Evolutionary conservation across 495 filamentous ascomycete genomes (phyloP), one percentile per base, ranked within the genome.

Genomic region (Articulospora tetracladia): DNA sequence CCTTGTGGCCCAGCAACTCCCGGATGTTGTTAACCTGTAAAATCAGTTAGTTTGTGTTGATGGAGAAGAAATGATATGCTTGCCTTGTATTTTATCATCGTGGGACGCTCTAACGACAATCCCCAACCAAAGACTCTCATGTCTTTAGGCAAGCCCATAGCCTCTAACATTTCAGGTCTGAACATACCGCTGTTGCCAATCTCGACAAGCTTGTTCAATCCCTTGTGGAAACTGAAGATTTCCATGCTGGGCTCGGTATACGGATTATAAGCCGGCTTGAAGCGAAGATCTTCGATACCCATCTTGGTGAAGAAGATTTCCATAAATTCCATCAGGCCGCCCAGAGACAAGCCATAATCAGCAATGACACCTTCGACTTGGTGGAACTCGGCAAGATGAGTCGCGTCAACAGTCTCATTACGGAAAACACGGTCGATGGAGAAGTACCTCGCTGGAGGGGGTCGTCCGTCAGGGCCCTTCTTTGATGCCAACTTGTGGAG

Each of bases 131-230:
- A 97, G 1, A 96, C 91, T 59, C 85, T 72, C 85, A 97, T 83
- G 70, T 92, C 84, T 77, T 86, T 89, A 20, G 93, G 92, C 63
- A 97, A 72, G 44, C 92, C 92, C 88, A 95, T 93, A 6, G 77
- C 60, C 68, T 72, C 72, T 68, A 98, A 72, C 92, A 97, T 96
- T 76, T 97, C 94, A 23, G 94, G 92, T 58, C 94, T 79, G 85
- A 98, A 98, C 91, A 97, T 97, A 59, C 94, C 93, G 66, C 87
- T 92, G 74, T 98, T 98, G 30, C 94, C 94, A 73, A 98, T 98
- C 75, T 98, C 92, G 20, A 97, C 89, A 80, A 91, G 89, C 77
- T 95, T 96, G 59, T 83, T 83, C 41, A 98, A 80, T 10, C 94
- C 94, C 59, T 87, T 84, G 75, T 97, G 93, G 74, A 87, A 95